Conservation (phyloP, 2,329 filamentous ascomycete species). For the Alternaria brassicicola region DNA sequence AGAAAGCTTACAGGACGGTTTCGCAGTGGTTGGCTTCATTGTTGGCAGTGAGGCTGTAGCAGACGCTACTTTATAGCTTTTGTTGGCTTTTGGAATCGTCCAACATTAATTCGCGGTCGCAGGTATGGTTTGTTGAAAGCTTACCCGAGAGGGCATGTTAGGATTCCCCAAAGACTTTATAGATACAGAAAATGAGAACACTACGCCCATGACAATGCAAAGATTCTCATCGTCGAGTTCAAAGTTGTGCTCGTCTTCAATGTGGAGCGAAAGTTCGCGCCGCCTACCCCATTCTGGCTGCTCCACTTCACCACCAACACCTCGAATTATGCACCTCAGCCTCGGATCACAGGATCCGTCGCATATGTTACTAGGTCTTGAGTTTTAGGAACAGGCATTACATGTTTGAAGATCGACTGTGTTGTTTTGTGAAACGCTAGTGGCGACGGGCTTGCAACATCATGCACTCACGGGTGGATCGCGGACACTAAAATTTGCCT, state of each 20-base stretch:
- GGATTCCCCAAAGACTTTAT: background rate
- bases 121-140: background rate
- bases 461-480: background rate
- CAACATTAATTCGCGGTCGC: background rate
- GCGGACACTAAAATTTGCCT: constrained; percentile 1
- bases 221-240: background rate
- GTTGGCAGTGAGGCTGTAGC: background rate
- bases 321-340: constrained; percentile 2
- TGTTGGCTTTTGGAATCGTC: background rate
- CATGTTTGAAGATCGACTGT: constrained; percentile 29
- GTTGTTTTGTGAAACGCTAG: constrained; percentile 35
- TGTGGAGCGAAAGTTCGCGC: background rate
- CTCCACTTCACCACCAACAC: background rate
- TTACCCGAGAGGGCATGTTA: background rate
- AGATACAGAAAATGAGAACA: background rate
- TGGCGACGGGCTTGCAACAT: constrained; percentile 26
- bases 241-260: background rate
- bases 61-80: background rate
- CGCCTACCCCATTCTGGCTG: constrained; percentile 3
- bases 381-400: constrained; percentile 10
- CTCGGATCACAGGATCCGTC: background rate
- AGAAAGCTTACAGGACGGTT: constrained; percentile 1
- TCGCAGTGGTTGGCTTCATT: background rate
- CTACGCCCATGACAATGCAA: background rate
- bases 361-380: constrained; percentile 2